phyloP scores from a whole-genome alignment of 108 stramenopile genomes.

The Halocafeteria seosinensis region DNA sequence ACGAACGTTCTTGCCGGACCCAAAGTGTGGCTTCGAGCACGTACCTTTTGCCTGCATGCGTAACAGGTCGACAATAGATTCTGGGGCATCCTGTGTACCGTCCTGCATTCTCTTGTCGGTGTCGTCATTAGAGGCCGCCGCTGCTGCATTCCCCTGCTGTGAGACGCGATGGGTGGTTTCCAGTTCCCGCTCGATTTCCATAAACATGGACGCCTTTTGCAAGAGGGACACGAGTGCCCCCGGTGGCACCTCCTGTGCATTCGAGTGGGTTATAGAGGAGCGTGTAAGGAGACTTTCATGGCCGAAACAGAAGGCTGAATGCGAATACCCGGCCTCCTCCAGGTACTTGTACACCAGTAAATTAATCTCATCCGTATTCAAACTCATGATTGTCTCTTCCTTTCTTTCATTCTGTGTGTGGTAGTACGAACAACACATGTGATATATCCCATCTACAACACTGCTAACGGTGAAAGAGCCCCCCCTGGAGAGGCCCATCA shows the following conservation, averaged over 20 bases:
- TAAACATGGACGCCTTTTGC: slow-evolving; percentile 22
- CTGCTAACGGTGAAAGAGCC: too few relatives aligned
- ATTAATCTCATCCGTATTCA: slow-evolving; percentile 22
- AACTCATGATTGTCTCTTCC: too few relatives aligned
- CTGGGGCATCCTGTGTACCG: slow-evolving; percentile 6
- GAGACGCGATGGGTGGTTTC: slow-evolving; percentile 1
- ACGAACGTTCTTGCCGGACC: slow-evolving; percentile 10
- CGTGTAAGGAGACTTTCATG: slow-evolving; percentile 16
- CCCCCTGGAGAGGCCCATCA: too few relatives aligned
- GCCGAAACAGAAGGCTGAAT: slow-evolving; percentile 19
- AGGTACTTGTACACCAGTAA: slow-evolving; percentile 23
- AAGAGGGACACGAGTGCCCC: slow-evolving; percentile 20
- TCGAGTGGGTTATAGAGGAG: not conserved
- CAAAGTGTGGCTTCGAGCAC: too few relatives aligned
- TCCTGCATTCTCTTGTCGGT: slow-evolving; percentile 9
- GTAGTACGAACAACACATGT: too few relatives aligned
- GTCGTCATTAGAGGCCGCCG: not conserved
- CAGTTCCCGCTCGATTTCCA: slow-evolving; percentile 24
- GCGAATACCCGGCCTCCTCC: slow-evolving; percentile 20
- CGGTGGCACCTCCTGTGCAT: slow-evolving; percentile 14
- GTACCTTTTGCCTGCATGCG: slow-evolving; percentile 12
- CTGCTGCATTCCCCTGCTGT: slow-evolving; percentile 6
- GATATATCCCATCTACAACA: too few relatives aligned
- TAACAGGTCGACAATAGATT: not conserved
- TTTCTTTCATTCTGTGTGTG: too few relatives aligned